Percentiles rank a stretch among this genome's conserved stretches.
Evolutionary conservation across 768 basidiomycete genomes (phyloP).

Genomic region (Hygrocybe punicea): DNA sequence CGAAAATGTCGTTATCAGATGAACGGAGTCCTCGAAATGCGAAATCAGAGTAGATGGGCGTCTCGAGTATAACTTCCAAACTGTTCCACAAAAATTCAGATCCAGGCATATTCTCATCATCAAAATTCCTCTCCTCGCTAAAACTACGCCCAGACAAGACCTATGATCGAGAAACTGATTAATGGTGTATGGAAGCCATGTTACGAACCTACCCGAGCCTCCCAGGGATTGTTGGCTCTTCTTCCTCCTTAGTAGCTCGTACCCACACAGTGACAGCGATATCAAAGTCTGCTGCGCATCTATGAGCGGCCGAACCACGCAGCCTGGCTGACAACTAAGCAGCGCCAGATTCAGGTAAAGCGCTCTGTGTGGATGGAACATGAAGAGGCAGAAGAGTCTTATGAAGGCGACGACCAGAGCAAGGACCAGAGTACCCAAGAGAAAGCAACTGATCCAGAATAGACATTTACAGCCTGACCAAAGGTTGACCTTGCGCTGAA

Average conservation of each 20-base stretch:
- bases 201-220: background rate
- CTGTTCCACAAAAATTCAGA: background rate
- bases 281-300: slow-evolving; percentile 21
- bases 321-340: background rate
- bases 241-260: slow-evolving; percentile 16
- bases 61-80: slow-evolving; percentile 14
- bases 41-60: slow-evolving; percentile 23
- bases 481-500: background rate
- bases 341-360: background rate
- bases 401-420: background rate
- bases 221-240: background rate
- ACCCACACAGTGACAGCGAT: slow-evolving; percentile 28
- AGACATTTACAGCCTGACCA: background rate
- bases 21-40: slow-evolving; percentile 23
- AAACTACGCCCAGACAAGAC: background rate
- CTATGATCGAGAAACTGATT: background rate
- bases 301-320: slow-evolving; percentile 25
- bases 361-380: background rate
- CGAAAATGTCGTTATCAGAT: slow-evolving; percentile 18
- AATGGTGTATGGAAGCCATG: no score
- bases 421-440: background rate
- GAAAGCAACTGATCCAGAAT: background rate
- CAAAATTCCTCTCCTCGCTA: background rate
- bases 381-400: no score
- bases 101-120: no score